Evolutionary conservation across 2,329 filamentous ascomycete genomes (phyloP), one percentile per base, ranked within the genome.

Genomic region (Penicillium sp.): DNA sequence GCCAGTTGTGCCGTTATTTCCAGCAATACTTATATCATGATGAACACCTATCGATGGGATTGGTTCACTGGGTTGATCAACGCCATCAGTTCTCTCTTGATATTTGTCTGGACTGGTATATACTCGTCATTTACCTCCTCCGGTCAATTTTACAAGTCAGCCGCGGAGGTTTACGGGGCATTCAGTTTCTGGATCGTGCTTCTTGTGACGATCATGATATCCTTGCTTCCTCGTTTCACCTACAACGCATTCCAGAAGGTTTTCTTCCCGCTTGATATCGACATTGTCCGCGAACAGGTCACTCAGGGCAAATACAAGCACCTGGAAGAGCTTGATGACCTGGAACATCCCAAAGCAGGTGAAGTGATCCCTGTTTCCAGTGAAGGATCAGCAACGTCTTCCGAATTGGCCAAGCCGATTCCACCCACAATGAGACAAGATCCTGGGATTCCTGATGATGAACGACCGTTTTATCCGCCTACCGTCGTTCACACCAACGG

Each of bases 21-120:
- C 27, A 94, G 95, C 73, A 98, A 98, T 67, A 72, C 84, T 43
- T 98, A 97, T 71, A 87, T 98, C 53, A 74, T 98, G 50, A 82
- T 97, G 71, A 98, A 98, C 69, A 94, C 87, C 1, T 97, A 95
- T 67, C 81, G 91, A 45, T 98, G 93, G 93, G 93, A 98, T 65
- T 98, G 91, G 91, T 75, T 98, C 57, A 94, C 94, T 69, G 68
- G 90, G 15, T 72, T 95, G 43, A 84, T 96, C 47, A 84, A 94
- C 36, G 69, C 70, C 16, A 78, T 97, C 64, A 95, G 89, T 68
- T 85, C 86, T 47, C 64, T 97, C 19, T 79, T 96, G 56, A 80
- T 97, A 59, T 98, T 89, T 75, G 85, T 94, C 71, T 97, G 93
- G 89, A 96, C 93, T 4, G 93, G 89, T 19, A 77, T 94, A 25